Base-by-base conservation (phyloP, 164 flowering plant genomes). In the Sextonia rubra region DNA sequence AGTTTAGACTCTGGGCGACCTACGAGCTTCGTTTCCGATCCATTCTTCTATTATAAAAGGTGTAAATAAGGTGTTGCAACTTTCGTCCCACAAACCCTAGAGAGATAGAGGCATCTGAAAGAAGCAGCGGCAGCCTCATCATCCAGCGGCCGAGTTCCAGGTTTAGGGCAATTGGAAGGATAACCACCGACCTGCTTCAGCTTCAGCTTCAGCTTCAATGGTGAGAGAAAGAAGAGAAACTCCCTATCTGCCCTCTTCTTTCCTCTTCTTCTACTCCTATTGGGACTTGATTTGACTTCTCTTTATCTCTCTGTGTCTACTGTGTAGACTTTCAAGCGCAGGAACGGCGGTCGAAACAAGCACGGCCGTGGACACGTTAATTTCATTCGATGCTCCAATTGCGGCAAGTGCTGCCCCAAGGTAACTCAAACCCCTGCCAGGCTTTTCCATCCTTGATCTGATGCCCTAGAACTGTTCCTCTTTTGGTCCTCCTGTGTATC, bases 261-360 rank as follows among this genome's bases (percentile, higher is more conserved):
- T 49, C 18, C 12, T 52, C 20, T 52, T 12, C 20, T 52, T 52
- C 15, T 14, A 1, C 15, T 52, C 1, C 58, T 15, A 15, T 11
- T 52, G 17, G 58, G 14, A 37, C 8, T 12, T 52, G 58, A 52
- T 52, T 12, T 12, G 20, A 6, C 12, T 7, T 15, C 7, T 52
- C 20, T 52, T 18, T 52, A 5, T 52, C 7, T 64, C 22, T 6
- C 17, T 27, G 27, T 64, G 67, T 29, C n/a, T n/a, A n/a, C n/a
- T n/a, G n/a, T 64, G 67, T 20, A 64, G 67, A 64, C 67, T 30
- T 64, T 64, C 52, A 94, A 94, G 89, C 85, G 97, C 62, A 87
- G 98, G 80, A 94, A 94, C 73, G 98, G 98, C 12, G 98, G 98
- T 0, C 89, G 97, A 56, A 94, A 94, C 90, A 92, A 94, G 91